These are phyloP conservation scores for Wakefieldia striispora DNA, from an alignment of 768 basidiomycete genomes.

Conservation along the genomic window DNA sequence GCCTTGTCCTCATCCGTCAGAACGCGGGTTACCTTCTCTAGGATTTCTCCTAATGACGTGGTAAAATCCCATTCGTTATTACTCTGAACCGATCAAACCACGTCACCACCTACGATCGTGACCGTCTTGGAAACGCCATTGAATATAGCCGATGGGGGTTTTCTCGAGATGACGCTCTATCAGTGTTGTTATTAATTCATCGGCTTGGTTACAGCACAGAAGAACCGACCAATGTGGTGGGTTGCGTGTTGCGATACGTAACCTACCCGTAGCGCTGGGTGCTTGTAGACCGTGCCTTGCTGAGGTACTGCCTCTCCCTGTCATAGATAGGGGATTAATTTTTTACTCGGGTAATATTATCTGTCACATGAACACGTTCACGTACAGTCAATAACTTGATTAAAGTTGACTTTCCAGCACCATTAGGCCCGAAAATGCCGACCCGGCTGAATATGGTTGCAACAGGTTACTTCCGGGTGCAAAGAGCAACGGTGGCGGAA, in stretches of 20 bases:
- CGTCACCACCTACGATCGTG: slow-evolving; percentile 73
- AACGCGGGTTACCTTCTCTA: slow-evolving; percentile 90
- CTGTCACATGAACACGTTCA: slow-evolving; percentile 10
- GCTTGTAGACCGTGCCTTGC: slow-evolving; percentile 89
- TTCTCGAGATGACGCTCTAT: slow-evolving; percentile 92
- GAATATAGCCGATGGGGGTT: slow-evolving; percentile 94
- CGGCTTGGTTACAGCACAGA: slow-evolving; percentile 1
- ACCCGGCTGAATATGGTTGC: slow-evolving; percentile 61
- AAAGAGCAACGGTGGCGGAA: slow-evolving; percentile 20
- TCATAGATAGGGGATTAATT: slow-evolving; percentile 6
- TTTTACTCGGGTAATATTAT: slow-evolving; percentile 6
- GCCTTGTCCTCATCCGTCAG: slow-evolving; percentile 84
- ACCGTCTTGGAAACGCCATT: slow-evolving; percentile 99
- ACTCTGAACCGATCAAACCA: slow-evolving; percentile 7
- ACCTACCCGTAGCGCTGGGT: slow-evolving; percentile 89
- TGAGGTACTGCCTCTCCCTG: slow-evolving; percentile 92
- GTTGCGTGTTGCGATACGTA: slow-evolving; percentile 99
- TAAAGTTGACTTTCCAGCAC: slow-evolving; percentile 94
- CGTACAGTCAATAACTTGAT: slow-evolving; percentile 88
- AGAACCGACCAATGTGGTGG: slow-evolving; percentile 77
- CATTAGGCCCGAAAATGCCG: slow-evolving; percentile 89
- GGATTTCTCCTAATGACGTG: slow-evolving; percentile 62
- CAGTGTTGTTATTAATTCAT: slow-evolving; percentile 21
- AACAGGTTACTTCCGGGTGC: slow-evolving; percentile 13
- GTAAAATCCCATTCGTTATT: slow-evolving; percentile 7